Conservation (phyloP, 2,329 filamentous ascomycete genomes). For the Penicillium sp. region DNA sequence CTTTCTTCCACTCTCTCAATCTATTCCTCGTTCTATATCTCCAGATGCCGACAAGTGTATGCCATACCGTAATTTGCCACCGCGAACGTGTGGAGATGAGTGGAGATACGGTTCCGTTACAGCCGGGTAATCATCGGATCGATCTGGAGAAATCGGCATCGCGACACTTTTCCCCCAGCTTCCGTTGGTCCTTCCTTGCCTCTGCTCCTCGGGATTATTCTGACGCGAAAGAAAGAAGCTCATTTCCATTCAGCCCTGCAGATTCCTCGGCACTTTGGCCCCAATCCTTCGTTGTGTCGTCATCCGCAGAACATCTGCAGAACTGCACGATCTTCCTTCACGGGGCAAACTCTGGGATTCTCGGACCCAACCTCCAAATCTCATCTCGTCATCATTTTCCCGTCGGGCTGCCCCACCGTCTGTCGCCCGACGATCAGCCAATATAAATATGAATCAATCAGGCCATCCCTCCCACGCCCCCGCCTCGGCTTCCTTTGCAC, state of each 20-base stretch:
- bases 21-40: no score
- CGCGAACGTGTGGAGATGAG: constrained; percentile 8
- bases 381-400: neutral
- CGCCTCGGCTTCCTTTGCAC: constrained; percentile 10
- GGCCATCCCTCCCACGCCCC: constrained; percentile 14
- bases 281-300: constrained; percentile 3
- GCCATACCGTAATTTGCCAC: constrained; percentile 15
- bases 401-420: no score
- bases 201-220: constrained; percentile 1
- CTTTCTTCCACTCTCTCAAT: neutral
- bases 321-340: constrained; percentile 7
- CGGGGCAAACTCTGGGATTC: constrained; percentile 4
- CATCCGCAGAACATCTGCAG: constrained; percentile 9
- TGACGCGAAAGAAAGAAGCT: no score
- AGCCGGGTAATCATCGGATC: constrained; percentile 20
- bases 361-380: neutral
- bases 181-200: neutral
- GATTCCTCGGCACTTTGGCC: no score
- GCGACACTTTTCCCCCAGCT: constrained; percentile 1
- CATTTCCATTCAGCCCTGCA: no score
- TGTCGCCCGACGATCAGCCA: neutral
- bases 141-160: constrained; percentile 3
- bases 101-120: constrained; percentile 21
- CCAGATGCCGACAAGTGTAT: neutral
- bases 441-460: constrained; percentile 17